A percentile compares a stretch with the other conserved stretches of the same genome.
These are phyloP conservation scores for Schizophyllum commune DNA, from an alignment of 1,284 basidiomycete genomes.

Conservation along the genomic window DNA sequence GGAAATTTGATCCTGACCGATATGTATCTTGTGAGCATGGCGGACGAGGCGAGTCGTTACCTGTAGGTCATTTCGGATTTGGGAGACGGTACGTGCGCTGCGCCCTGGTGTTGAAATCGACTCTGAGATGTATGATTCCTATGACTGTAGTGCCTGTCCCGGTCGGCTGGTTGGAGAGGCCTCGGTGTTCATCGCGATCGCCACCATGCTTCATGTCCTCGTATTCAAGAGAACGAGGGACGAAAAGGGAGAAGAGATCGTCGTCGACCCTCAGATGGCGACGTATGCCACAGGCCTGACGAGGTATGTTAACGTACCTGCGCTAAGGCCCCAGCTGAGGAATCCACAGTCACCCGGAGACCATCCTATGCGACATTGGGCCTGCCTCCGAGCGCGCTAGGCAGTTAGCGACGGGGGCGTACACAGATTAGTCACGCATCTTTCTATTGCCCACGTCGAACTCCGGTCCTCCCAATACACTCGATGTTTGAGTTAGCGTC, in stretches of 20 bases:
- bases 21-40: constrained; percentile 7
- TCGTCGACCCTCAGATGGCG: neutral
- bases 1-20: constrained; percentile 9
- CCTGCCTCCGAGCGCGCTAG: too few species aligned
- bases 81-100: constrained; percentile 7
- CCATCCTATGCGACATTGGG: neutral
- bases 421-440: too few species aligned
- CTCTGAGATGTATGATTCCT: neutral
- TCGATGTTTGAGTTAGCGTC: too few species aligned
- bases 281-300: too few species aligned
- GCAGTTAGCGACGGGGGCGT: too few species aligned
- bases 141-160: constrained; percentile 8
- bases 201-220: constrained; percentile 11
- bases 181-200: constrained; percentile 13
- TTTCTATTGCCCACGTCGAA: too few species aligned
- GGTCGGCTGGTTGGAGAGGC: constrained; percentile 11
- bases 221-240: constrained; percentile 8
- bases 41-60: constrained; percentile 9
- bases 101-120: neutral
- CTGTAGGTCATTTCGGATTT: constrained; percentile 7
- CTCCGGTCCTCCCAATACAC: too few species aligned
- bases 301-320: too few species aligned
- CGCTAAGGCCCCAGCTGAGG: neutral
- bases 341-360: neutral
- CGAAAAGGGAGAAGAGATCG: constrained; percentile 4